Evolutionary conservation across 805 yeast genomes (phyloP).

Genomic region (Kodamaea jinghongensis): DNA sequence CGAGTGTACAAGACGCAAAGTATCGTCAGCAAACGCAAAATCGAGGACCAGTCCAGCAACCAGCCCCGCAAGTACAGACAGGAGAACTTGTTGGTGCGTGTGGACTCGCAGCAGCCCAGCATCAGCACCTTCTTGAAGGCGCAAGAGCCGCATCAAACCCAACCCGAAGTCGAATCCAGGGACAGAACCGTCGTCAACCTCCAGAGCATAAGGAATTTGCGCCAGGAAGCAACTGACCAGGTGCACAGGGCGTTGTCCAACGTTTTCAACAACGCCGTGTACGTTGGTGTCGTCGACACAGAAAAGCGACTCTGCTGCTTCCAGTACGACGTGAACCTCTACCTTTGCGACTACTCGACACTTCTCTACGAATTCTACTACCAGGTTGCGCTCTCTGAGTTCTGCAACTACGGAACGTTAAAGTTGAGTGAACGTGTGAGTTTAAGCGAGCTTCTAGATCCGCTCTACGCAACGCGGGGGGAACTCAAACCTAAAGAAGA

Average conservation of each 20-base stretch:
- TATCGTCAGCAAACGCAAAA: constrained; percentile 6
- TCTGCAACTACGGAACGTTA: constrained; percentile 71
- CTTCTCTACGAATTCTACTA: constrained; percentile 69
- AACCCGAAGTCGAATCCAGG: neutral
- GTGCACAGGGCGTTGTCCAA: constrained; percentile 58
- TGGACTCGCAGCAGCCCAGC: constrained; percentile 61
- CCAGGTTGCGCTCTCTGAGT: constrained; percentile 74
- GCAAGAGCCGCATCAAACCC: neutral
- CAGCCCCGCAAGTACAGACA: constrained; percentile 38
- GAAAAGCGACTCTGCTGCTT: constrained; percentile 70
- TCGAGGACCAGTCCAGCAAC: neutral
- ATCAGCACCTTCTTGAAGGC: constrained; percentile 16
- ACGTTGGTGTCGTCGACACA: constrained; percentile 81
- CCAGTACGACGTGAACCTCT: constrained; percentile 77
- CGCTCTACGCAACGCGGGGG: constrained; percentile 27
- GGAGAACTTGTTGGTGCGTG: constrained; percentile 68
- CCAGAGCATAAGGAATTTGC: constrained; percentile 56
- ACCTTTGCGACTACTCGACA: constrained; percentile 76
- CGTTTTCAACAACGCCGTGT: constrained; percentile 65
- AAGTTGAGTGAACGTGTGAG: constrained; percentile 21
- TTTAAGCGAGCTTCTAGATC: constrained; percentile 34
- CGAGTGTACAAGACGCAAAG: constrained; percentile 61
- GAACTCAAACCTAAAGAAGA: constrained; percentile 12
- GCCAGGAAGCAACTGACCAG: constrained; percentile 45
- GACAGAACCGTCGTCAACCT: constrained; percentile 42